phyloP scores from a whole-genome alignment of 805 yeast genomes.

The Ogataea methanolica region DNA sequence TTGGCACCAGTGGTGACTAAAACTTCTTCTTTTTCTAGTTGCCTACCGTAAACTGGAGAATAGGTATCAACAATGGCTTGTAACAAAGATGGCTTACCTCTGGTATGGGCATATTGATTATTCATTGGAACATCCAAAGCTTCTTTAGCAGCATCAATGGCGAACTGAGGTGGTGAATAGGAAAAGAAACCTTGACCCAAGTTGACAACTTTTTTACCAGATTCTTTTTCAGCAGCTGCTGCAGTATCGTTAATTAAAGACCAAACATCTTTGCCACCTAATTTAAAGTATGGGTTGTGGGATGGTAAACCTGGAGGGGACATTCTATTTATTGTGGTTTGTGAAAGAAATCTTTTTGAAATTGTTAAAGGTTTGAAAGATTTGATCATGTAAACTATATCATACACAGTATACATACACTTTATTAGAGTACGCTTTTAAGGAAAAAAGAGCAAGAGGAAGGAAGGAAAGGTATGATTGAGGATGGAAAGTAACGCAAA shows the following conservation, averaged over 20 bases:
- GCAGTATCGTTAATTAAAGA: constrained; percentile 93
- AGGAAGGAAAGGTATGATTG: too few relatives aligned
- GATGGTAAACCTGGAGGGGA: constrained; percentile 28
- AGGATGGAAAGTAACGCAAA: too few relatives aligned
- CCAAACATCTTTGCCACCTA: constrained; percentile 89
- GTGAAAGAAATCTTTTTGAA: neutral
- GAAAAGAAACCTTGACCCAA: constrained; percentile 98
- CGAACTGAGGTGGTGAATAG: constrained; percentile 93
- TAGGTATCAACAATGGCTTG: constrained; percentile 69
- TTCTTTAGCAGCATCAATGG: constrained; percentile 70
- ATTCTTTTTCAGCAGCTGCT: constrained; percentile 64
- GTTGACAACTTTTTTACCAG: constrained; percentile 77
- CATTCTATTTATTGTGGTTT: neutral
- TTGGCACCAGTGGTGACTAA: constrained; percentile 95
- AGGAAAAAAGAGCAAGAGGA: too few relatives aligned
- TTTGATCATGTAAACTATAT: neutral
- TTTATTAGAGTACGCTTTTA: too few relatives aligned
- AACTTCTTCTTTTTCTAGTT: constrained; percentile 55
- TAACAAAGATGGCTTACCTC: constrained; percentile 76
- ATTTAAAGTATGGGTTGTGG: constrained; percentile 65
- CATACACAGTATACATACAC: too few relatives aligned
- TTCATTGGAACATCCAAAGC: constrained; percentile 69
- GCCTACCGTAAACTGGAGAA: constrained; percentile 57
- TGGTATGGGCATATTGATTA: constrained; percentile 91
- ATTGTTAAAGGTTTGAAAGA: neutral